phyloP scores from a whole-genome alignment of 352 stramenopile genomes.

The Phytophthora fragariae region DNA sequence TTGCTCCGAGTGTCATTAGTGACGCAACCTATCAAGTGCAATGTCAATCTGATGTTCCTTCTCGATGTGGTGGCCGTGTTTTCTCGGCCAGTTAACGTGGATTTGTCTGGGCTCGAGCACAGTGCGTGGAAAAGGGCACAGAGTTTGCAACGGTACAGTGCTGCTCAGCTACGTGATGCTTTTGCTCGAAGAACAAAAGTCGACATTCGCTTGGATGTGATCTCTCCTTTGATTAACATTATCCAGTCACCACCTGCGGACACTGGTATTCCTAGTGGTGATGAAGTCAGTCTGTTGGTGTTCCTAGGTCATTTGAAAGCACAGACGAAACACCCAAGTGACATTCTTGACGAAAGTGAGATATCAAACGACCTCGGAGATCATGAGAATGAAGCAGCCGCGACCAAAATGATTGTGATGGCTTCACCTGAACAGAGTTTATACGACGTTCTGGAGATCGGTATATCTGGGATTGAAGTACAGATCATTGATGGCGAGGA shows the following conservation, averaged over 20 bases:
- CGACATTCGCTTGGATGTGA: conserved; percentile 78
- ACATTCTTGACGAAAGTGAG: conserved; percentile 23
- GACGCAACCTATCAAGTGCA: conserved; percentile 84
- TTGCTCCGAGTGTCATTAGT: conserved; percentile 71
- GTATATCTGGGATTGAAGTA: conserved; percentile 81
- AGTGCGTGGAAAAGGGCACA: conserved; percentile 79
- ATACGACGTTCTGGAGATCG: conserved; percentile 85
- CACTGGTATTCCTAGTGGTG: conserved; percentile 16
- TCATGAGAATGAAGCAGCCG: conserved; percentile 7
- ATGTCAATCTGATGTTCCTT: conserved; percentile 80
- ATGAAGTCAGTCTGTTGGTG: conserved; percentile 65
- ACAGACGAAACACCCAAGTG: conserved; percentile 54
- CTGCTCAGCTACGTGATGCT: conserved; percentile 75
- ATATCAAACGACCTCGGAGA: conserved; percentile 11
- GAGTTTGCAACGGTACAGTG: conserved; percentile 79
- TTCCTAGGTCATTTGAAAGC: conserved; percentile 83
- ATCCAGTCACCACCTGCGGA: conserved; percentile 54
- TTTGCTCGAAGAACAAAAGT: conserved; percentile 76
- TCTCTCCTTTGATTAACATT: conserved; percentile 83
- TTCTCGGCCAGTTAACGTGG: conserved; percentile 72
- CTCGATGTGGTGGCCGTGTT: conserved; percentile 77
- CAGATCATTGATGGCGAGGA: conserved; percentile 54
- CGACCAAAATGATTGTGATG: conserved; percentile 24
- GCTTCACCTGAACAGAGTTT: conserved; percentile 50
- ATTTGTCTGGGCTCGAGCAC: conserved; percentile 77